Base-by-base conservation (phyloP, 176 grass and related monocot species). In the Eremochloa ophiuroides region DNA sequence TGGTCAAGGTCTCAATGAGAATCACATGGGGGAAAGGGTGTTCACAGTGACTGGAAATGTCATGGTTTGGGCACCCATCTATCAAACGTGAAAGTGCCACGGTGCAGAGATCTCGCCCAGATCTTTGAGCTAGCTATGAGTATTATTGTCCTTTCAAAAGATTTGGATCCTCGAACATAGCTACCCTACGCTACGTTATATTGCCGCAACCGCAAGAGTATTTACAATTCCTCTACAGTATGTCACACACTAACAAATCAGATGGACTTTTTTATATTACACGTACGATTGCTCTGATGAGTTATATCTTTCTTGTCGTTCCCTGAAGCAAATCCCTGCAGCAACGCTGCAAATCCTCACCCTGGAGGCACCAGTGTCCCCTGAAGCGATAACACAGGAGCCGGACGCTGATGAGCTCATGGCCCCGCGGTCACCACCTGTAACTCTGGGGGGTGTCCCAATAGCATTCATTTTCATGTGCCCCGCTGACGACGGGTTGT, bases 391-490 rank as follows among this genome's bases (percentile, higher is more conserved):
- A 79, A 4, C 86, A 73, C 42, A 14, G 12, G 42, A 14, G 10
- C 3, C 4, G 37, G n/a, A 66, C n/a, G 35, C 31, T 23, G 46
- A 59, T 27, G 63, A 33, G 31, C 20, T 42, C 29, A 38, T 44
- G 75, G 50, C n/a, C 29, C n/a, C n/a, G n/a, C n/a, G n/a, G n/a
- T n/a, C n/a, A n/a, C n/a, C n/a, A n/a, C n/a, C n/a, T n/a, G n/a
- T n/a, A n/a, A n/a, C n/a, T n/a, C n/a, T n/a, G n/a, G 31, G 6
- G 79, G 53, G 37, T 76, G 64, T 76, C 79, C 33, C 26, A 6
- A 15, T 7, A 47, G 75, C 69, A 83, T 67, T 71, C 79, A 31
- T 33, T 71, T 65, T 78, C 78, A 80, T 80, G 71, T 81, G 76
- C 0, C 64, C 8, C 37, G 40, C 74, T 27, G 77, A 63, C 20